phyloP scores from a whole-genome alignment of 768 basidiomycete genomes.

The Tylopilus rubrobrunneus region DNA sequence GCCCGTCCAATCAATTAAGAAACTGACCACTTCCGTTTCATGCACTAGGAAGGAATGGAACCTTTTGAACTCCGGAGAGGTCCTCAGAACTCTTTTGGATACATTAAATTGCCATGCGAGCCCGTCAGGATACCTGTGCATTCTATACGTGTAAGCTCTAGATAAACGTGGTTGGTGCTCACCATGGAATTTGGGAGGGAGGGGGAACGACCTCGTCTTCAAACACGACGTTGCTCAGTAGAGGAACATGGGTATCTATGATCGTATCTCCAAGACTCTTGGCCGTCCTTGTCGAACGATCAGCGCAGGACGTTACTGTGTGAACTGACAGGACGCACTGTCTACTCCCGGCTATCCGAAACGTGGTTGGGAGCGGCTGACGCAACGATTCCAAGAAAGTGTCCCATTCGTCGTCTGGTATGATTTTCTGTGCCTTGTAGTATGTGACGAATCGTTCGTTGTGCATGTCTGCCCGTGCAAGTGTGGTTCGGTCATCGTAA shows the following conservation, averaged over 20 bases:
- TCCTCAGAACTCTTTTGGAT: slow-evolving; percentile 82
- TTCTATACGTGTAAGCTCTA: neutral
- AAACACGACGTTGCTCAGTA: slow-evolving; percentile 65
- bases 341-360: slow-evolving; percentile 85
- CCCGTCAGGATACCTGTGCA: slow-evolving; percentile 83
- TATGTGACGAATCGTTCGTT: slow-evolving; percentile 67
- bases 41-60: slow-evolving; percentile 97
- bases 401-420: slow-evolving; percentile 79
- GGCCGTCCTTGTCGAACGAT: slow-evolving; percentile 45
- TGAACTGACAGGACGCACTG: slow-evolving; percentile 46
- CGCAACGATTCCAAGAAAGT: slow-evolving; percentile 60
- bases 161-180: slow-evolving; percentile 7
- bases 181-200: slow-evolving; percentile 87
- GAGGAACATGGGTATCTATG: slow-evolving; percentile 72
- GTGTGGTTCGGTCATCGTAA: slow-evolving; percentile 44
- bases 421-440: slow-evolving; percentile 72
- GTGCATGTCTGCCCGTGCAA: slow-evolving; percentile 62
- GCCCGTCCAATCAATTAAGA: neutral
- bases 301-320: neutral
- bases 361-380: slow-evolving; percentile 85
- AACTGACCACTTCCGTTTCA: slow-evolving; percentile 91
- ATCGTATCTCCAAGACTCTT: slow-evolving; percentile 79
- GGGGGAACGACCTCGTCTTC: slow-evolving; percentile 75
- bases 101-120: slow-evolving; percentile 97
- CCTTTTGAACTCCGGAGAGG: slow-evolving; percentile 84